phyloP scores from a whole-genome alignment of 192 early-diverging fungal species.

The Coemansia sp. region DNA sequence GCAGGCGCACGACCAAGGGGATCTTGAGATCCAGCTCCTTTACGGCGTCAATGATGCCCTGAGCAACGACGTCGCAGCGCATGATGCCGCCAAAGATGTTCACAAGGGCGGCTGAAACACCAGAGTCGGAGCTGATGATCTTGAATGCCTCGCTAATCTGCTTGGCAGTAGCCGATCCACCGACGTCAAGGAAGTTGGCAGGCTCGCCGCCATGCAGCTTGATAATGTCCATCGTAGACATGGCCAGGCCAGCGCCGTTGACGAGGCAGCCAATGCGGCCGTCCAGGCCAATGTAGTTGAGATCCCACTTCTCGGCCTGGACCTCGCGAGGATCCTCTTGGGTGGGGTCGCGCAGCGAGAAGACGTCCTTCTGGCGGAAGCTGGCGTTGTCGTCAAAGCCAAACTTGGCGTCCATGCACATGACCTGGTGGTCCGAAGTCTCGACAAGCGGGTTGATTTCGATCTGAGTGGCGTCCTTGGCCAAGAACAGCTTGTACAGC shows the following conservation, averaged over 20 bases:
- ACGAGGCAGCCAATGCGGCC: conserved; percentile 97
- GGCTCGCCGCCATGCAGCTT: conserved; percentile 98
- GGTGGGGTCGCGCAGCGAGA: conserved; percentile 81
- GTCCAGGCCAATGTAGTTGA: conserved; percentile 99
- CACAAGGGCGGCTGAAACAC: conserved; percentile 94
- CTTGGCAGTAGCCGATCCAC: conserved; percentile 90
- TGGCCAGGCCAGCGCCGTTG: conserved; percentile 98
- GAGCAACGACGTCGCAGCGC: conserved; percentile 97
- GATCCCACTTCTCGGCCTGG: conserved; percentile 90
- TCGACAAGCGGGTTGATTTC: conserved; percentile 99
- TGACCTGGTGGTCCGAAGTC: conserved; percentile 80
- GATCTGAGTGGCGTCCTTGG: conserved; percentile 96
- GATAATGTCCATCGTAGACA: conserved; percentile 99
- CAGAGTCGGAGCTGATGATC: conserved; percentile 96
- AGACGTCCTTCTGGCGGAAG: conserved; percentile 92
- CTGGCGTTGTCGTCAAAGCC: conserved; percentile 99
- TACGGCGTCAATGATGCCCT: conserved; percentile 96
- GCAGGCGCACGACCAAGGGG: conserved; percentile 95
- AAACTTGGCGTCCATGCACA: conserved; percentile 99
- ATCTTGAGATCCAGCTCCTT: conserved; percentile 87
- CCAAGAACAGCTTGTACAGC: conserved; percentile 95
- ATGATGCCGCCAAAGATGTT: conserved; percentile 99
- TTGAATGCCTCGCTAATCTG: conserved; percentile 99
- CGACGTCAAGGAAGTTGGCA: conserved; percentile 99
- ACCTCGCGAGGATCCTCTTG: conserved; percentile 99